A percentile compares a stretch with the other conserved stretches of the same genome.
These are phyloP conservation scores for Asterionellopsis glacialis DNA, from an alignment of 108 stramenopile genomes.

Conservation along the genomic window DNA sequence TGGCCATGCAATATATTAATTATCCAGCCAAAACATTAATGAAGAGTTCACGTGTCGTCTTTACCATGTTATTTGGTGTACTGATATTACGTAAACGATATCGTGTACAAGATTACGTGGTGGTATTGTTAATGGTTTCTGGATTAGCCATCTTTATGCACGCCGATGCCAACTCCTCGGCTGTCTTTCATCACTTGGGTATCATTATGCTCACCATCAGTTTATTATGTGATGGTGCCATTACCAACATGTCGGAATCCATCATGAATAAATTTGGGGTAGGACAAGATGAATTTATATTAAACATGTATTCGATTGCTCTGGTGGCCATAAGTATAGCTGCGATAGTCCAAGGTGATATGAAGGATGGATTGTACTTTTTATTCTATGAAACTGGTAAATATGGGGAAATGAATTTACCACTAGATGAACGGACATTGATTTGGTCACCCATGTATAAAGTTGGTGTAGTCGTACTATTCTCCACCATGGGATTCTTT, in stretches of 20 bases:
- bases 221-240: conserved; percentile 80
- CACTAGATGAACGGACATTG: conserved; percentile 40
- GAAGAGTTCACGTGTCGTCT: conserved; percentile 78
- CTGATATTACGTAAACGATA: conserved; percentile 66
- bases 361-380: conserved; percentile 58
- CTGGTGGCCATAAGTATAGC: conserved; percentile 68
- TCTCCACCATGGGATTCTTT: conserved; percentile 80
- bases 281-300: conserved; percentile 91
- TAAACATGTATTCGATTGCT: conserved; percentile 79
- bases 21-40: conserved; percentile 91
- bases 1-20: conserved; percentile 89
- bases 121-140: conserved; percentile 77
- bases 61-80: conserved; percentile 89
- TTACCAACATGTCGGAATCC: conserved; percentile 75
- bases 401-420: conserved; percentile 63
- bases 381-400: conserved; percentile 67
- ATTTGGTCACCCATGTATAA: conserved; percentile 57
- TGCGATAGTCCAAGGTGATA: conserved; percentile 63
- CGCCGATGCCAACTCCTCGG: conserved; percentile 73
- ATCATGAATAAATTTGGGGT: conserved; percentile 82
- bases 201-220: conserved; percentile 80
- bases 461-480: conserved; percentile 53
- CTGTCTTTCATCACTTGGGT: conserved; percentile 75
- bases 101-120: conserved; percentile 52
- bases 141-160: conserved; percentile 87